Evolutionary conservation across 2,329 filamentous ascomycete species (phyloP).

Genomic region (Dothideomycetes sp.): DNA sequence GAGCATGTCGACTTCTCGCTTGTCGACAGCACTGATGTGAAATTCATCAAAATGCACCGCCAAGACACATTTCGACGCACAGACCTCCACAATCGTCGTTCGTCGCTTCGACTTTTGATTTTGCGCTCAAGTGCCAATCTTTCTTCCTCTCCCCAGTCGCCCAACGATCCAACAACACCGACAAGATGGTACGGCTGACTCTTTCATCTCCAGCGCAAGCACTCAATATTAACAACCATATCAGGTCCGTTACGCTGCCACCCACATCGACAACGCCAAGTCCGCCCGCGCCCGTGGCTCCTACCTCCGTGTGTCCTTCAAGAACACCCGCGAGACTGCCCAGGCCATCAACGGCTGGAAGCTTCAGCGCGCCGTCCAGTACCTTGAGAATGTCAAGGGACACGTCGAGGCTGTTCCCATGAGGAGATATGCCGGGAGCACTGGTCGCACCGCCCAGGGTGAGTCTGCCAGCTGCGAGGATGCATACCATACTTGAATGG

Average conservation of each 20-base stretch:
- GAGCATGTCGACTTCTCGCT: too few relatives aligned
- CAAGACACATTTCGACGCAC: too few relatives aligned
- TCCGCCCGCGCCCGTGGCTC: constrained; percentile 96
- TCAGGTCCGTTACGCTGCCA: constrained; percentile 93
- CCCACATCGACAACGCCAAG: constrained; percentile 77
- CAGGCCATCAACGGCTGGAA: constrained; percentile 99
- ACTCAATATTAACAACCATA: not conserved
- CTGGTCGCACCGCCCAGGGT: constrained; percentile 95
- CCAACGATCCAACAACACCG: constrained; percentile 18
- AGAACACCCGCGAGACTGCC: constrained; percentile 99
- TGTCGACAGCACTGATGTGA: too few relatives aligned
- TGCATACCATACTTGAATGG: constrained; percentile 18
- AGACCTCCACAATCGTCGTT: too few relatives aligned
- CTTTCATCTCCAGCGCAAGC: not conserved
- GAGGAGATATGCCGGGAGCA: constrained; percentile 93
- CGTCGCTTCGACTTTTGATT: constrained; percentile 2
- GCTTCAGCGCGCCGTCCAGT: constrained; percentile 84
- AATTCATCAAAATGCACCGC: too few relatives aligned
- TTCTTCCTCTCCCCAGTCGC: constrained; percentile 13
- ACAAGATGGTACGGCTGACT: constrained; percentile 28
- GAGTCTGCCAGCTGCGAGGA: constrained; percentile 41
- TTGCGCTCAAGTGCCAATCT: not conserved
- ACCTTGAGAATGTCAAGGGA: constrained; percentile 96
- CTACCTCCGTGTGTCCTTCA: constrained; percentile 99
- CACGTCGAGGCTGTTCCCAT: constrained; percentile 98